Evolutionary conservation across 495 filamentous ascomycete species (phyloP).

Genomic region (Xylaria grammica): DNA sequence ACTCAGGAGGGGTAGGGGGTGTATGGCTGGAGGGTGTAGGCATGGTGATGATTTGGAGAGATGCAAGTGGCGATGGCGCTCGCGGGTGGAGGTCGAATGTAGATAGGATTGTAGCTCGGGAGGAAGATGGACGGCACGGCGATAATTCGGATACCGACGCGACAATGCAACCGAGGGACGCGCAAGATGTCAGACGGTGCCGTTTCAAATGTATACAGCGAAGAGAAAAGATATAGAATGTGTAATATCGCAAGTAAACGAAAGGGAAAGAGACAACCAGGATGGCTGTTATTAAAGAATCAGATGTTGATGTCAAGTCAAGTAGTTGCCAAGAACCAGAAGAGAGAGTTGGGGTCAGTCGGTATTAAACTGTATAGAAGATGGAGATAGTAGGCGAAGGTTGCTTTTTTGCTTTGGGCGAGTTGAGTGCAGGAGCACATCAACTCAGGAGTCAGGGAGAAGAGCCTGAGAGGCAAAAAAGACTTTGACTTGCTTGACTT

Average conservation of each 20-base stretch:
- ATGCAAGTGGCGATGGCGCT: conserved; percentile 5
- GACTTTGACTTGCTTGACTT: no score
- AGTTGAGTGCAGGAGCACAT: conserved; percentile 19
- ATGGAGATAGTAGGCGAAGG: not conserved
- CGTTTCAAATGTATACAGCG: conserved; percentile 21
- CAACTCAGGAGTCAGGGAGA: conserved; percentile 14
- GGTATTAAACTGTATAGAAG: not conserved
- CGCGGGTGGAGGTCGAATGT: conserved; percentile 7
- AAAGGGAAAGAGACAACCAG: not conserved
- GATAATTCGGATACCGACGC: conserved; percentile 18
- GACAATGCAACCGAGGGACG: conserved; percentile 5
- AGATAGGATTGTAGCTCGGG: not conserved
- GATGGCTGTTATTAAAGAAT: not conserved
- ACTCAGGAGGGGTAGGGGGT: conserved; percentile 43
- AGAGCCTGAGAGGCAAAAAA: not conserved
- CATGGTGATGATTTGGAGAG: conserved; percentile 43
- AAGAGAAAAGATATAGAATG: not conserved
- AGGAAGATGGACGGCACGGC: not conserved
- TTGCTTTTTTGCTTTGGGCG: not conserved
- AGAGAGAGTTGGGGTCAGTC: not conserved
- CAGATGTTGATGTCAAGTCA: not conserved
- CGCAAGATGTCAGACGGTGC: not conserved
- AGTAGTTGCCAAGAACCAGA: not conserved
- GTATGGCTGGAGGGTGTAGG: conserved; percentile 56
- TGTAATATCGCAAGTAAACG: not conserved